Conservation (phyloP, 768 basidiomycete genomes). For the Suillus brevipes region DNA sequence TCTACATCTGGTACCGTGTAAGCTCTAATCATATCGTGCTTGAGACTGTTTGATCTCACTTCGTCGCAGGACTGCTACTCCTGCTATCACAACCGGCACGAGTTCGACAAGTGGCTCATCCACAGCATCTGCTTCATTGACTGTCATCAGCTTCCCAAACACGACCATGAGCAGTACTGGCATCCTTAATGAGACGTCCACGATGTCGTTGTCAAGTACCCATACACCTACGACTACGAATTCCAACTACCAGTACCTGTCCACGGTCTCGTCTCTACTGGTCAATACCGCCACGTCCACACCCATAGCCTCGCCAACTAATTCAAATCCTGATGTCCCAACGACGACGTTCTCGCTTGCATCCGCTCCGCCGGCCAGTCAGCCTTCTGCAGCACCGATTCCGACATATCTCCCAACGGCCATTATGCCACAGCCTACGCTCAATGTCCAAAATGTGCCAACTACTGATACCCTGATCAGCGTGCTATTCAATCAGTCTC, state of each 20-base stretch:
- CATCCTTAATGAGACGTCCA: constrained; percentile 7
- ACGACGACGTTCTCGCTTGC: constrained; percentile 29
- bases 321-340: constrained; percentile 41
- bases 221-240: constrained; percentile 20
- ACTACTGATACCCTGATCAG: constrained; percentile 53
- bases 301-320: constrained; percentile 22
- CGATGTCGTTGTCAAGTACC: constrained; percentile 17
- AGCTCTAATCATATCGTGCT: not conserved
- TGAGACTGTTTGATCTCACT: not conserved
- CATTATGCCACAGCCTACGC: constrained; percentile 48
- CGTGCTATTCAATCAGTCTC: constrained; percentile 56
- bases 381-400: constrained; percentile 38
- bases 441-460: constrained; percentile 32
- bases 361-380: constrained; percentile 22
- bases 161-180: constrained; percentile 12
- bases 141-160: constrained; percentile 33
- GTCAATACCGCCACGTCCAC: constrained; percentile 23
- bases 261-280: constrained; percentile 36
- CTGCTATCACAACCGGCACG: not conserved
- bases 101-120: constrained; percentile 3
- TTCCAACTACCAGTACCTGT: constrained; percentile 36
- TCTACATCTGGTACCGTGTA: not conserved
- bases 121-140: constrained; percentile 18
- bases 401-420: constrained; percentile 60
- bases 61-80: not conserved